These are phyloP conservation scores for Aspergillus conjunctus DNA, from an alignment of 495 filamentous ascomycete species.

Conservation along the genomic window DNA sequence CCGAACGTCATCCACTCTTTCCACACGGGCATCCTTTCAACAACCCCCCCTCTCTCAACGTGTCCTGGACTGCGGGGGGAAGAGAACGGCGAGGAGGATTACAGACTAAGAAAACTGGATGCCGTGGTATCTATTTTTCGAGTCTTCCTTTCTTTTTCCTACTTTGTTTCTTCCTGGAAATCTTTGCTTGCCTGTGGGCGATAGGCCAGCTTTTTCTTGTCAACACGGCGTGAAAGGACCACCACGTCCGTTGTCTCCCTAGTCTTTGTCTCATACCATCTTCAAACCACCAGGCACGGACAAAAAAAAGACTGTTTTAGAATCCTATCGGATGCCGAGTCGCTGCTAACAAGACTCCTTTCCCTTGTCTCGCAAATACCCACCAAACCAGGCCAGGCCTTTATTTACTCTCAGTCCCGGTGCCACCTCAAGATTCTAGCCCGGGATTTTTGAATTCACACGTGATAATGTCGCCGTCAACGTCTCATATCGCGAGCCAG, in stretches of 20 bases:
- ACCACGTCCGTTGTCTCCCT: conserved; percentile 33
- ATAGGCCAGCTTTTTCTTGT: conserved; percentile 16
- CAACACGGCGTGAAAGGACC: conserved; percentile 21
- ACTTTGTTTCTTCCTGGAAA: conserved; percentile 7
- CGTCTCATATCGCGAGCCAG: conserved; percentile 68
- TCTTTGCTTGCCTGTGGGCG: conserved; percentile 4
- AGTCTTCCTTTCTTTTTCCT: conserved; percentile 10
- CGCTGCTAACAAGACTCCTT: conserved; percentile 13
- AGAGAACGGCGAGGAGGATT: conserved; percentile 8
- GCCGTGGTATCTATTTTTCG: conserved; percentile 11
- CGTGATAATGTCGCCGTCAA: conserved; percentile 67
- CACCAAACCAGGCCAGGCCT: neutral
- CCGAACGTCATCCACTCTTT: conserved; percentile 29
- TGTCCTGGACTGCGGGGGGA: neutral
- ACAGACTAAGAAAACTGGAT: neutral
- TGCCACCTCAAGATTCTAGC: conserved; percentile 7
- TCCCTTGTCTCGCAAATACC: conserved; percentile 4
- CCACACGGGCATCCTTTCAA: conserved; percentile 19
- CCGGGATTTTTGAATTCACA: conserved; percentile 13
- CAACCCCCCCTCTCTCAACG: conserved; percentile 14
- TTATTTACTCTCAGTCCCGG: conserved; percentile 11
- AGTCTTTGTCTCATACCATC: conserved; percentile 22
- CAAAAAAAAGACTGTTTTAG: neutral
- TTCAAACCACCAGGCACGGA: neutral
- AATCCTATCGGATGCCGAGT: conserved; percentile 16